Evolutionary conservation across 495 filamentous ascomycete genomes (phyloP), one percentile per base, ranked within the genome.

Genomic region (Pyronema domesticum): DNA sequence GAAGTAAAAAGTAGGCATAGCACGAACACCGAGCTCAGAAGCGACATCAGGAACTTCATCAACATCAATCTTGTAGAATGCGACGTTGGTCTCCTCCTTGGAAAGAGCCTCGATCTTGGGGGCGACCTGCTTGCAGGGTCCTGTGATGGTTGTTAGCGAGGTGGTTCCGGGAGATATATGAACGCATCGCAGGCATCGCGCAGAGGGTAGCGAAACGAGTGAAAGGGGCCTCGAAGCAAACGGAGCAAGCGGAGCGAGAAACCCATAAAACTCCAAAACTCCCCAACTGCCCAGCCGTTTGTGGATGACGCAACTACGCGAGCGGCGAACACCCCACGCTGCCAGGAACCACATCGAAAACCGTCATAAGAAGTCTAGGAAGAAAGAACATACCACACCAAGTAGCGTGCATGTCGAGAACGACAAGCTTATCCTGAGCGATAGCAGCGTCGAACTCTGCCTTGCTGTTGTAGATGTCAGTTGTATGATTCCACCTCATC

Each of bases 11-110:
- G 89, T 95, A 53, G 91, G 91, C 91, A 98, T 96, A 63, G 91
- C 88, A 61, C 85, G 82, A 71, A 98, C 77, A 58, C 78, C 79
- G 53, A 91, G 79, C 64, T 93, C 79, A 61, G 81, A 75, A 37
- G 85, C 82, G 13, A 94, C 79, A 0, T 83, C 77, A 55, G 80
- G 68, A 30, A 89, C 71, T 57, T 83, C 72, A 69, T 98, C 91
- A 57, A 96, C 88, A 70, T 96, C 88, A 66, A 98, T 68, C 77
- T 95, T 94, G 78, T 77, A 82, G 73, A 95, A 95, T 64, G 76
- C 73, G 60, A 79, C 75, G 54, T 70, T 63, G 57, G 73, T 44
- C 69, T 74, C 74, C 15, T 66, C 58, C 44, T 80, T 60, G 65
- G 78, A 76, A 66, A 74, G 76, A 76, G 79, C 73, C 56, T 78